Evolutionary conservation across 345 rosid genomes (phyloP).

Genomic region (Linum tenue): DNA sequence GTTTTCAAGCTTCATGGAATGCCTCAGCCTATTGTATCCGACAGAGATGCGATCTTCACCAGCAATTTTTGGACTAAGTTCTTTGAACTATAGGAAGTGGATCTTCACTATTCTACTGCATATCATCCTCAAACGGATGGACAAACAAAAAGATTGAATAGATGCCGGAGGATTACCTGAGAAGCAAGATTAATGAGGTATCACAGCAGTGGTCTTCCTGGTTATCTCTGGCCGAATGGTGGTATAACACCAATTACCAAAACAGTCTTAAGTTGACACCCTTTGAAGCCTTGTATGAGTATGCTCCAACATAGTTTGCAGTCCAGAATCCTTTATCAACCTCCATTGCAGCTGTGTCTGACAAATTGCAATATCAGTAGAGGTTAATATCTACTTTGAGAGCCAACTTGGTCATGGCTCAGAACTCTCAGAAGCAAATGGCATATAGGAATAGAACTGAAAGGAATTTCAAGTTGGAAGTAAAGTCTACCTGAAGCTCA

Average conservation of each 20-base stretch:
- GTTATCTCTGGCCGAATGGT: neutral
- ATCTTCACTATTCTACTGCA: neutral
- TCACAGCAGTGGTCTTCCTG: neutral
- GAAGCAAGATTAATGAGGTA: neutral
- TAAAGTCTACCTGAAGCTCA: neutral
- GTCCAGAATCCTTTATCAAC: neutral
- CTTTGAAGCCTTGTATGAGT: neutral
- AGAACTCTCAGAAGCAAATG: too few relatives aligned
- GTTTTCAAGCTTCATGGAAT: conserved; percentile 1
- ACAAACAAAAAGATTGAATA: neutral
- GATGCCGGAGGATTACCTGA: neutral
- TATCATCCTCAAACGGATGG: conserved; percentile 7
- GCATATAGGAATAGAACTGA: neutral
- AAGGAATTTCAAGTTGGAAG: neutral
- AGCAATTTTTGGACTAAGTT: neutral
- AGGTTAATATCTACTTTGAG: neutral
- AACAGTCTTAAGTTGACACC: neutral
- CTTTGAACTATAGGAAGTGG: neutral
- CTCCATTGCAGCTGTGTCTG: neutral
- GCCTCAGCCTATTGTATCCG: neutral
- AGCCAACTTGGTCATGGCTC: neutral
- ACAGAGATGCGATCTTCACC: neutral
- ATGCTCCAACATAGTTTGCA: neutral
- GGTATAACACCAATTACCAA: neutral
- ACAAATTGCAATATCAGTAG: neutral